Evolutionary conservation across 352 stramenopile genomes (phyloP).

Genomic region (Globisporangium perplexum): DNA sequence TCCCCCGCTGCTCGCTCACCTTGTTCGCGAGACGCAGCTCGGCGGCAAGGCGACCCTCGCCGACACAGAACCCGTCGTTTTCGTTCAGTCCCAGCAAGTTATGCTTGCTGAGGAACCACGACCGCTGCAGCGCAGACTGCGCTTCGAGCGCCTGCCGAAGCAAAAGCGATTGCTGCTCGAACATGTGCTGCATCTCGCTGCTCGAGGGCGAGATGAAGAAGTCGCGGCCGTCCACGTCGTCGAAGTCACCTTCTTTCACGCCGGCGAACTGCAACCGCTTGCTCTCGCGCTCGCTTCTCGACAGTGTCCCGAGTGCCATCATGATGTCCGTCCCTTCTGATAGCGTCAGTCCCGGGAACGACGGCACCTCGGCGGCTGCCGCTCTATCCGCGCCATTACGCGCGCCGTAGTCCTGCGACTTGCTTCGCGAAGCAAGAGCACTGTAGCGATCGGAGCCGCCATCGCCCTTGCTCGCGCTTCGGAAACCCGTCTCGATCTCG

Average conservation of each 20-base stretch:
- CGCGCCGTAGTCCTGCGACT: background rate
- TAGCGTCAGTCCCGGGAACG: slow-evolving; percentile 48
- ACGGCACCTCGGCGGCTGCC: background rate
- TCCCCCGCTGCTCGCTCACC: slow-evolving; percentile 17
- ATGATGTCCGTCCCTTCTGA: slow-evolving; percentile 80
- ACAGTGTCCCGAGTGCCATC: slow-evolving; percentile 52
- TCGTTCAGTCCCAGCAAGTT: slow-evolving; percentile 55
- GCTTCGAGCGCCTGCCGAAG: slow-evolving; percentile 66
- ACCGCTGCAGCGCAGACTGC: slow-evolving; percentile 66
- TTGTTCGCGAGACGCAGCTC: slow-evolving; percentile 84
- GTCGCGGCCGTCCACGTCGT: slow-evolving; percentile 57
- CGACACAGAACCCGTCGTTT: slow-evolving; percentile 57
- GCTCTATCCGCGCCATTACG: background rate
- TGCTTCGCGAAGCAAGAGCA: slow-evolving; percentile 2
- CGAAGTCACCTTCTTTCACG: slow-evolving; percentile 37
- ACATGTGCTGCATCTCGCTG: slow-evolving; percentile 87
- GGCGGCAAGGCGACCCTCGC: slow-evolving; percentile 71
- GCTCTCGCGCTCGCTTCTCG: slow-evolving; percentile 19
- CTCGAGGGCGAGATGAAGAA: slow-evolving; percentile 81
- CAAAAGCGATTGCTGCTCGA: slow-evolving; percentile 74
- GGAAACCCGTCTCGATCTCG: background rate
- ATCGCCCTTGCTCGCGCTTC: slow-evolving; percentile 4
- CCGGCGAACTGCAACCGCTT: slow-evolving; percentile 38
- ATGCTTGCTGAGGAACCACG: slow-evolving; percentile 75
- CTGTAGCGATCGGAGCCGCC: background rate